Conservation (phyloP, 2,329 filamentous ascomycete species). For the Talaromyces verruculosus region DNA sequence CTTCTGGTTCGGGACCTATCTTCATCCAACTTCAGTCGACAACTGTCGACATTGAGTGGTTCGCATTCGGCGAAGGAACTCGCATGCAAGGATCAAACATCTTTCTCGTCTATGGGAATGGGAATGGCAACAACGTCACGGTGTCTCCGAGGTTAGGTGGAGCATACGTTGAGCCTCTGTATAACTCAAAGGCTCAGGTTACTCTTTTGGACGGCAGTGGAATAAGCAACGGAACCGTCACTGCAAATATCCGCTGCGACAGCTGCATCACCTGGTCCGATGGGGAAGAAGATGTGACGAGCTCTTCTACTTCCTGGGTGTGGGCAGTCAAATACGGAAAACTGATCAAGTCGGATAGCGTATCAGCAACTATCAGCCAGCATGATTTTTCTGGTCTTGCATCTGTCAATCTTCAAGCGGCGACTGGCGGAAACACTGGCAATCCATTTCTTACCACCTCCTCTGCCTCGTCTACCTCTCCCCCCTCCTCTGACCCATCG, state of each 20-base stretch:
- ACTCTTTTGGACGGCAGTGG: slow-evolving; percentile 61
- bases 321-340: slow-evolving; percentile 31
- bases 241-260: slow-evolving; percentile 56
- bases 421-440: slow-evolving; percentile 26
- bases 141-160: slow-evolving; percentile 57
- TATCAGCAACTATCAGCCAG: slow-evolving; percentile 24
- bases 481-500: not conserved
- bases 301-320: slow-evolving; percentile 30
- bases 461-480: slow-evolving; percentile 17
- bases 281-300: slow-evolving; percentile 24
- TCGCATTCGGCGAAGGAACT: slow-evolving; percentile 58
- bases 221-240: slow-evolving; percentile 53
- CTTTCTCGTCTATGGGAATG: slow-evolving; percentile 59
- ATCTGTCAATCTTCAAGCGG: slow-evolving; percentile 27
- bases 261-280: slow-evolving; percentile 29
- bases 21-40: slow-evolving; percentile 61
- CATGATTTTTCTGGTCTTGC: slow-evolving; percentile 30
- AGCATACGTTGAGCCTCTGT: slow-evolving; percentile 52
- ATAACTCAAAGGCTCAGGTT: slow-evolving; percentile 47
- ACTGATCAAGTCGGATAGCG: slow-evolving; percentile 26
- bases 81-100: slow-evolving; percentile 60
- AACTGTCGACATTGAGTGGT: slow-evolving; percentile 45
- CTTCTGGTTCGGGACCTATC: slow-evolving; percentile 55
- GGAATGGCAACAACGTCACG: slow-evolving; percentile 60
- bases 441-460: slow-evolving; percentile 27